These are phyloP conservation scores for Sugiyamaella xylanicola DNA, from an alignment of 1,139 yeast genomes.

Conservation along the genomic window DNA sequence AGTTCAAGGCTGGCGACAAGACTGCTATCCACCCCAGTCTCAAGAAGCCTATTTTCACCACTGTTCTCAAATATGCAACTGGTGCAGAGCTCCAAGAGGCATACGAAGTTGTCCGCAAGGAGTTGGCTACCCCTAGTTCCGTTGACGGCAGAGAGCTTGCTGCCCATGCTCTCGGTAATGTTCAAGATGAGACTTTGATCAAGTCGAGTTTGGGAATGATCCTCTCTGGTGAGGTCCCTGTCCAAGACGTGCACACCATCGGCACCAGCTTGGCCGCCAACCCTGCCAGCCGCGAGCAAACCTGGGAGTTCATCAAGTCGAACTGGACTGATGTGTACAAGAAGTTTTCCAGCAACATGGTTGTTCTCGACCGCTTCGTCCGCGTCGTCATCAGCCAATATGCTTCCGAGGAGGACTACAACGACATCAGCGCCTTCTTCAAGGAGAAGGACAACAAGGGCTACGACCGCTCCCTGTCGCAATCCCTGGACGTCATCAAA, in stretches of 20 bases:
- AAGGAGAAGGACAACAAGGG: conserved; percentile 54
- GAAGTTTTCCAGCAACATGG: conserved; percentile 57
- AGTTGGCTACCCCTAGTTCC: conserved; percentile 58
- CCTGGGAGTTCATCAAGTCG: conserved; percentile 59
- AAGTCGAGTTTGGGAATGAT: conserved; percentile 47
- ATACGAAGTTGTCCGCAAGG: conserved; percentile 52
- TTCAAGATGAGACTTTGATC: conserved; percentile 47
- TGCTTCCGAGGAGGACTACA: conserved; percentile 48
- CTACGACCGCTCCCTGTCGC: conserved; percentile 40
- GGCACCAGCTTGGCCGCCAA: conserved; percentile 57
- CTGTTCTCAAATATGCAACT: conserved; percentile 52
- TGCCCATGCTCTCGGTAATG: conserved; percentile 60
- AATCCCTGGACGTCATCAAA: conserved; percentile 39
- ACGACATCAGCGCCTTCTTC: conserved; percentile 56
- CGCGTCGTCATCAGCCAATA: conserved; percentile 55
- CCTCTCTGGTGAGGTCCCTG: conserved; percentile 52
- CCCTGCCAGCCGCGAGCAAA: conserved; percentile 49
- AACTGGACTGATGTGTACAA: conserved; percentile 55
- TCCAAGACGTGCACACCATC: conserved; percentile 70
- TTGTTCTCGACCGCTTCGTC: conserved; percentile 65
- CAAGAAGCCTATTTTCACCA: conserved; percentile 55
- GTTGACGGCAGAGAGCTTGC: conserved; percentile 72
- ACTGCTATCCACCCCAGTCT: conserved; percentile 58
- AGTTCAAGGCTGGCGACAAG: conserved; percentile 42
- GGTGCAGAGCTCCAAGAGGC: conserved; percentile 43